Evolutionary conservation across 129 eudicot species (phyloP).

Genomic region (Saposhnikovia divaricata): DNA sequence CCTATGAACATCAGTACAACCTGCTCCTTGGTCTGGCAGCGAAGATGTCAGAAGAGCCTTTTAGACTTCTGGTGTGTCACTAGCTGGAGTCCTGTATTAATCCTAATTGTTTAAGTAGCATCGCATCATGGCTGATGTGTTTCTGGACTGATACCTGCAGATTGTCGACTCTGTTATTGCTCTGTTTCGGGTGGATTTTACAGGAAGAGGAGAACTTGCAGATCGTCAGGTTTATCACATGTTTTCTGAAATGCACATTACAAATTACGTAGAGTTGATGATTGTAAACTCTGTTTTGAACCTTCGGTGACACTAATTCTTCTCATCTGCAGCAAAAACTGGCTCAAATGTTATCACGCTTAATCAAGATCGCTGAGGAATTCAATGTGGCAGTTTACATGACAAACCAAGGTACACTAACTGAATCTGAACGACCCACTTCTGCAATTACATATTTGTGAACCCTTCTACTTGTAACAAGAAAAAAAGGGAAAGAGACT

Average conservation of each 20-base stretch:
- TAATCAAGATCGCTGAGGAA: conserved; percentile 94
- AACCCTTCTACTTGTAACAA: not conserved
- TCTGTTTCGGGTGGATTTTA: conserved; percentile 82
- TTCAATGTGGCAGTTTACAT: conserved; percentile 86
- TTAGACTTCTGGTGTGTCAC: conserved; percentile 71
- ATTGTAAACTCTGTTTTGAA: not conserved
- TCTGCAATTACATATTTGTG: not conserved
- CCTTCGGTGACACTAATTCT: conserved; percentile 1
- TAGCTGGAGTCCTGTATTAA: not conserved
- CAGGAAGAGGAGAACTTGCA: conserved; percentile 98
- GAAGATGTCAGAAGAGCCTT: conserved; percentile 67
- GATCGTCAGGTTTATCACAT: conserved; percentile 62
- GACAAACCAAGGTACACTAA: conserved; percentile 86
- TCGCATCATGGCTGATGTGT: conserved; percentile 7
- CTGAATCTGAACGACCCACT: not conserved
- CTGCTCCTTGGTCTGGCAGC: conserved; percentile 86
- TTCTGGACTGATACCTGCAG: conserved; percentile 29
- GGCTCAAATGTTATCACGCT: conserved; percentile 97
- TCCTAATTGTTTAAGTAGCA: not conserved
- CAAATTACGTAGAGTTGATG: not conserved
- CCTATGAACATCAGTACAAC: conserved; percentile 94
- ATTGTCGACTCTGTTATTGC: conserved; percentile 87
- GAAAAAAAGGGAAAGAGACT: not conserved
- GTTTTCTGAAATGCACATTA: not conserved
- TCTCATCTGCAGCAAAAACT: conserved; percentile 70